Base-by-base conservation (phyloP, 2,329 filamentous ascomycete species). In the Talaromyces sp. region DNA sequence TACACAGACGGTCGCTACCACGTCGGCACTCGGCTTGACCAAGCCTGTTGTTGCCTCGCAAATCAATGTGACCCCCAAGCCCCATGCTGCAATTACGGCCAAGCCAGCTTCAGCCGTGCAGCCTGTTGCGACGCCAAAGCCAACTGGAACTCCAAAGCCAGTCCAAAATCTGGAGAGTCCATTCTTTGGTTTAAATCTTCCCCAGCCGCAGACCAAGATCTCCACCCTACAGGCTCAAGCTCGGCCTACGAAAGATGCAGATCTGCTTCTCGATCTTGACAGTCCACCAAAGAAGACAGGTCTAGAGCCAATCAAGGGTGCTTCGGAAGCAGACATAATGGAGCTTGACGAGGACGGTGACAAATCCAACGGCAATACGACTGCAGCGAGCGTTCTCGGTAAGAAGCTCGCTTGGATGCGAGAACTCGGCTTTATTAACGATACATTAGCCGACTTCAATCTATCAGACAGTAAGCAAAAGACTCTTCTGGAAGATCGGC, bases 251-350 rank as follows among this genome's bases (percentile, higher is more conserved):
- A 22, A 22, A 31, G 50, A 62, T 13, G 45, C 37, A 50, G 66
- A 54, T n/a, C 47, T 69, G n/a, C 69, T 74, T 27, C 60, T 75
- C 27, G 70, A 71, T 62, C 60, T 74, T 16, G 65, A 61, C 19
- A 45, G 37, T 35, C 62, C 70, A 31, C 65, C 69, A 6, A 59
- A 59, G 31, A 39, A 41, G 19, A 24, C 19, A 19, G 27, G 13
- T 52, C 16, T 57, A 41, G n/a, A 14, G 58, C 24, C 35, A 7
- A 43, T 10, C 39, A 24, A 33, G 22, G 70, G 67, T 24, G 68
- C 70, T 50, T 66, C 67, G 2, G 35, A 69, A 33, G 54, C 66
- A 64, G 71, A 72, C 33, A 47, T 71, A 31, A 57, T 69, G 65
- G 72, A 69, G 2, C 52, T 74, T 22, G 66, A 70, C 14, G 16